Evolutionary conservation across 768 basidiomycete species (phyloP).

Genomic region (Leccinum boreale): DNA sequence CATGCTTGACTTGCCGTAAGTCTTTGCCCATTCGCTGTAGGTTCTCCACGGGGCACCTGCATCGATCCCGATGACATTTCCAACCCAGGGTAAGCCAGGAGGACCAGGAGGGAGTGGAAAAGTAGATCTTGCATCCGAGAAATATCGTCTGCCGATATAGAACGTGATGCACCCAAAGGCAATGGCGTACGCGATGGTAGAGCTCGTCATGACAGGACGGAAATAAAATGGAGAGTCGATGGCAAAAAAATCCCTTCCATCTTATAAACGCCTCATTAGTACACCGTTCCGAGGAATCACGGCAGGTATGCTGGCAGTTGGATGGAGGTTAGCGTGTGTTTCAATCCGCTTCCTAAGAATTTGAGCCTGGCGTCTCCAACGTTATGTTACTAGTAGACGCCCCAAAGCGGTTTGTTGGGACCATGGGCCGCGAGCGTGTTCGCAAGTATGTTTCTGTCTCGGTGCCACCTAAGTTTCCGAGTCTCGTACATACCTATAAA

Average conservation of each 20-base stretch:
- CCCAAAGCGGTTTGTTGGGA: too few species aligned
- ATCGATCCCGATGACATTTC: conserved; percentile 4
- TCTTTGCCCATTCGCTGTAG: conserved; percentile 8
- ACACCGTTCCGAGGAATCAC: background rate
- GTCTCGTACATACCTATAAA: too few species aligned
- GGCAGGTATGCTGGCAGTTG: background rate
- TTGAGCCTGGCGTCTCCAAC: background rate
- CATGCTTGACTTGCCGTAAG: background rate
- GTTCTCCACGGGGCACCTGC: conserved; percentile 4
- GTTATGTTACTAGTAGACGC: background rate
- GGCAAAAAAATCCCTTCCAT: background rate
- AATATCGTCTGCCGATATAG: background rate
- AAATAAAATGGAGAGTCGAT: background rate
- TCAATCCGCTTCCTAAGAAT: background rate
- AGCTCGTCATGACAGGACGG: background rate
- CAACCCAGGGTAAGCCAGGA: conserved; percentile 7
- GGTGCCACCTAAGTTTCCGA: too few species aligned
- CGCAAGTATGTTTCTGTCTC: too few species aligned
- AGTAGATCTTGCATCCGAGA: background rate
- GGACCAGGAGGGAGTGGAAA: conserved; percentile 5
- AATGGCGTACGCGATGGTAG: background rate
- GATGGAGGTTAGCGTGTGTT: background rate
- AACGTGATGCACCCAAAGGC: background rate
- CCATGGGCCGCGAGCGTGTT: too few species aligned
- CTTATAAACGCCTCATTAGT: background rate